Conservation (phyloP, 2,329 filamentous ascomycete species). For the Hymenoscyphus fructigenus region DNA sequence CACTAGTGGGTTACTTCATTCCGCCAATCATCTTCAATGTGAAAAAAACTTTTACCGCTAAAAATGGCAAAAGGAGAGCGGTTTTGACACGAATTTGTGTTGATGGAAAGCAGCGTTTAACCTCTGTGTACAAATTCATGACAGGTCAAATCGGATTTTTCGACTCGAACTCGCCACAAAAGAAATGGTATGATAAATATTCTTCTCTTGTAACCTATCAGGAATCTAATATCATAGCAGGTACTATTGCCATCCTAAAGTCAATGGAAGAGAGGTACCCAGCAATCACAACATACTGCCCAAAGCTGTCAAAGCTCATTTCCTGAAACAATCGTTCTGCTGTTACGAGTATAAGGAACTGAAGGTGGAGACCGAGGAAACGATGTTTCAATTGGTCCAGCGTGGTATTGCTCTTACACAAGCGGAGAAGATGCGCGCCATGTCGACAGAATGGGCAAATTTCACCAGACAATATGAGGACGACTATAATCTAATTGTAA, state of each 20-base stretch:
- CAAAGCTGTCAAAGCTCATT: constrained; percentile 38
- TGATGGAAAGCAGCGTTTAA: constrained; percentile 49
- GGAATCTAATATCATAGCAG: constrained; percentile 15
- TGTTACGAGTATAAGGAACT: constrained; percentile 43
- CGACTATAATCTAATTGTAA: constrained; percentile 42
- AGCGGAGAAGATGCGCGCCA: constrained; percentile 48
- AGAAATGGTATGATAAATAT: constrained; percentile 40
- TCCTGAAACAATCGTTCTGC: constrained; percentile 42
- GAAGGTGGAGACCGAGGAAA: constrained; percentile 43
- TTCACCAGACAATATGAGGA: constrained; percentile 44
- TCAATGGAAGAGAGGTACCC: constrained; percentile 25
- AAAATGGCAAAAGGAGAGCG: constrained; percentile 18
- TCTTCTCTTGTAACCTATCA: no score
- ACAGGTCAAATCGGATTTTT: constrained; percentile 45
- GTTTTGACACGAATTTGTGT: constrained; percentile 41
- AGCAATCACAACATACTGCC: constrained; percentile 38
- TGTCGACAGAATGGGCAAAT: constrained; percentile 46
- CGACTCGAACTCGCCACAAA: constrained; percentile 39
- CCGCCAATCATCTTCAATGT: constrained; percentile 49
- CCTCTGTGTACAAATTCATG: constrained; percentile 46
- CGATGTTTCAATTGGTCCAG: constrained; percentile 48
- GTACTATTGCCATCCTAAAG: constrained; percentile 34
- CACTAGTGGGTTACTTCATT: constrained; percentile 39
- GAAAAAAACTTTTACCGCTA: constrained; percentile 21
- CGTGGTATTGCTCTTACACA: constrained; percentile 44